Evolutionary conservation across 306 rosid species (phyloP).

Genomic region (Malus sieversii): DNA sequence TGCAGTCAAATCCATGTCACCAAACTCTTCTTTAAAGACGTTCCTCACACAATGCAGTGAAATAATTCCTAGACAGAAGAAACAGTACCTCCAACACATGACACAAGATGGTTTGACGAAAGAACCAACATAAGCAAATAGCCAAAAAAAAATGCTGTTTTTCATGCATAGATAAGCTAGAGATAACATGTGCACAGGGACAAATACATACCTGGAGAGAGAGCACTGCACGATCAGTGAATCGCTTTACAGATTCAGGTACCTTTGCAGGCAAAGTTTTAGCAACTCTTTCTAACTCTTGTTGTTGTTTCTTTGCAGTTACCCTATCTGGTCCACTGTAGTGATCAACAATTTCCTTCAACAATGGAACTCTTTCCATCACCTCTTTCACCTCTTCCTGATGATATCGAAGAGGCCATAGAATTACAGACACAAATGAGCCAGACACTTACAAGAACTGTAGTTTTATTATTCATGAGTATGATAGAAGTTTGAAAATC

Average conservation of each 20-base stretch:
- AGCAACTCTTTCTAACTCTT: slow-evolving; percentile 85
- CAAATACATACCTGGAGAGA: slow-evolving; percentile 75
- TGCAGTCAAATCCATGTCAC: not conserved
- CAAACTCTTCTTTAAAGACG: not conserved
- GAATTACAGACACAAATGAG: slow-evolving; percentile 4
- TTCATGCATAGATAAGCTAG: not conserved
- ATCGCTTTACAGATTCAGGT: slow-evolving; percentile 67
- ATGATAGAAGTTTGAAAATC: not conserved
- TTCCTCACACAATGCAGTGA: not conserved
- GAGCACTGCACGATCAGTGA: slow-evolving; percentile 67
- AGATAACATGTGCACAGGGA: not conserved
- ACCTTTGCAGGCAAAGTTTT: slow-evolving; percentile 60
- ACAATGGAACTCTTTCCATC: slow-evolving; percentile 67
- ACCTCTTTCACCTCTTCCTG: slow-evolving; percentile 74
- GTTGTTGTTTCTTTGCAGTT: slow-evolving; percentile 74
- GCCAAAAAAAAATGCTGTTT: slow-evolving; percentile 3
- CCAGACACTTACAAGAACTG: not conserved
- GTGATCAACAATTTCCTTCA: slow-evolving; percentile 81
- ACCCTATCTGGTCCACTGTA: slow-evolving; percentile 83
- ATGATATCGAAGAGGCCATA: slow-evolving; percentile 20
- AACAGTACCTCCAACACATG: not conserved
- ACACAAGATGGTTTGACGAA: not conserved
- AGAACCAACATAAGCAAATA: slow-evolving; percentile 5
- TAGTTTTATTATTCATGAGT: not conserved
- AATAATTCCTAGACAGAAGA: not conserved